These are phyloP conservation scores for Colletotrichum simmondsii DNA, from an alignment of 2,329 filamentous ascomycete genomes.

Conservation along the genomic window DNA sequence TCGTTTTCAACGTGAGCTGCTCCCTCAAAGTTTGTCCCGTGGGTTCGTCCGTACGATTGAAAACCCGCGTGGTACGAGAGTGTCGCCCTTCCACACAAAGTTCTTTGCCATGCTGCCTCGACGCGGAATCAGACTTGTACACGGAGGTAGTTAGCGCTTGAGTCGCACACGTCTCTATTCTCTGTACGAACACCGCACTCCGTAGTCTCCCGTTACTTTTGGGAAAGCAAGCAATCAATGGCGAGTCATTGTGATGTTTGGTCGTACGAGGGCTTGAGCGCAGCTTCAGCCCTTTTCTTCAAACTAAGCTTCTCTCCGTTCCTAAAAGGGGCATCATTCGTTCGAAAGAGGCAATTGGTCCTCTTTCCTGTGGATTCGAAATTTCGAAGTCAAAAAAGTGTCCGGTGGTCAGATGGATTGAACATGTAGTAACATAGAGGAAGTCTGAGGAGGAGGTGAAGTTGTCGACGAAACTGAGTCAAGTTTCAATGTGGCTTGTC, in stretches of 20 bases:
- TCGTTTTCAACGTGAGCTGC: too few relatives aligned
- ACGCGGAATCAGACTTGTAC: background rate
- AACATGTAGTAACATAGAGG: too few relatives aligned
- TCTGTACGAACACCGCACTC: background rate
- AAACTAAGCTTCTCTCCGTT: background rate
- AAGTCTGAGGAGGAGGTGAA: background rate
- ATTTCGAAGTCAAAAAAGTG: background rate
- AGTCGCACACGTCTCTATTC: background rate
- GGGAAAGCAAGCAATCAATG: background rate
- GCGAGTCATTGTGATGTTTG: background rate
- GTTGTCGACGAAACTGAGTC: background rate
- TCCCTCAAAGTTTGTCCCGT: background rate
- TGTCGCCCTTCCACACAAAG: background rate
- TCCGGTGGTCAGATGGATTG: background rate
- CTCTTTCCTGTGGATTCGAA: background rate
- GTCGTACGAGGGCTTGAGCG: background rate
- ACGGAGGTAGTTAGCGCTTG: too few relatives aligned
- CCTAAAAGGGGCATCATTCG: background rate
- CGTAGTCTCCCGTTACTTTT: background rate
- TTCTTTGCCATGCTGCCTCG: background rate
- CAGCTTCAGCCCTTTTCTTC: background rate
- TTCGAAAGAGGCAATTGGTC: background rate
- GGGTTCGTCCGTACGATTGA: background rate
- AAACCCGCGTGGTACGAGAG: background rate
- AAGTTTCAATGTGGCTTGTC: background rate